Conservation (phyloP, 2,329 filamentous ascomycete genomes). For the Aureobasidium sp. region DNA sequence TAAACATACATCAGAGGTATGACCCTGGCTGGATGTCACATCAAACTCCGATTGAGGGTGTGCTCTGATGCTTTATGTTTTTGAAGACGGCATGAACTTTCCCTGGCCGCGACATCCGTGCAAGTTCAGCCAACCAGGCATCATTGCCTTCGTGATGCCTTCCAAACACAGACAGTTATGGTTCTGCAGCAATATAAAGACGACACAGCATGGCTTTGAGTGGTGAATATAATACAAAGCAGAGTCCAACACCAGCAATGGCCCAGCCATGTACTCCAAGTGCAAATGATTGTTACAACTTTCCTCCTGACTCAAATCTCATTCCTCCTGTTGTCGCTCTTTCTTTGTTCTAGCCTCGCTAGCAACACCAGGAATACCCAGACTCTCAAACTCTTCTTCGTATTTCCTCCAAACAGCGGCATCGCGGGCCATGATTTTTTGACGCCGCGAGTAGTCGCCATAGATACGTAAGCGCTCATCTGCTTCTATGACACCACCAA, state of each 20-base stretch:
- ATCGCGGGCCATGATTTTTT: conserved; percentile 55
- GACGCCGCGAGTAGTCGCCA: conserved; percentile 55
- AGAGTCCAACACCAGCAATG: neutral
- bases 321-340: neutral
- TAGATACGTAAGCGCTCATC: conserved; percentile 59
- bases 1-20: too few species aligned
- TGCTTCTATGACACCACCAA: conserved; percentile 68
- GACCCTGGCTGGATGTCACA: too few species aligned
- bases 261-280: too few species aligned
- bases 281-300: neutral
- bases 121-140: too few species aligned
- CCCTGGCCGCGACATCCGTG: neutral
- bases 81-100: too few species aligned
- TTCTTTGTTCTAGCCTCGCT: conserved; percentile 5
- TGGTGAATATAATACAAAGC: neutral
- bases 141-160: neutral
- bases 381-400: conserved; percentile 49
- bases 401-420: conserved; percentile 60
- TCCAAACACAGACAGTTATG: neutral
- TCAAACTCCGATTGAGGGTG: too few species aligned
- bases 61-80: too few species aligned
- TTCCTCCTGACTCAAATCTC: neutral
- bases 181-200: neutral
- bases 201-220: neutral
- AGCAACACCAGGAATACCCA: conserved; percentile 14